Base-by-base conservation (phyloP, 768 basidiomycete genomes). In the Cystobasidium tubakii region DNA sequence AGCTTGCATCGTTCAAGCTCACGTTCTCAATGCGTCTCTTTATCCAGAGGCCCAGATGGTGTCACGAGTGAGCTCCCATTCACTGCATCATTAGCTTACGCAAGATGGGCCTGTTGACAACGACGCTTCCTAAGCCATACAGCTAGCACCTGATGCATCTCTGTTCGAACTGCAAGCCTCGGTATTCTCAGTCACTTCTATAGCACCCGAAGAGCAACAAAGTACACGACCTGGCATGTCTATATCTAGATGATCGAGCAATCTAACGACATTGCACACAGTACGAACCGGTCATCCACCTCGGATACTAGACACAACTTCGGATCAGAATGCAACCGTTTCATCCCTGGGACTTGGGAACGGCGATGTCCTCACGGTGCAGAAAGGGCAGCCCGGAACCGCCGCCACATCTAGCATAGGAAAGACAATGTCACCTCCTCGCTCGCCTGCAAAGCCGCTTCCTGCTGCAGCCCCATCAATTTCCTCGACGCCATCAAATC, bases 101-200 rank as follows among this genome's bases (percentile, higher is more conserved):
- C 57, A 50, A n/a, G 46, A 50, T 50, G 21, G 46, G n/a, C 21
- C 4, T 15, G 7, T 33, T 23, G 34, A 33, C 43, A n/a, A 29
- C 10, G 4, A 31, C 31, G 21, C 34, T 46, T 17, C 21, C 3
- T 6, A 21, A 71, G 69, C 69, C 19, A 62, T 71, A 7, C 69
- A 71, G 42, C 36, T 71, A 1, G 69, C 69, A 34, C 34, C 50
- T 2, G 55, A 53, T 6, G 69, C 69, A 12, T 27, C 69, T 2
- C 69, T 71, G 21, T 44, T 71, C 17, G 69, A 71, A 36, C 55
- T 71, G n/a, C 69, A 55, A 55, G 69, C 69, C 21, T 36, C 69
- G 6, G n/a, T 71, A n/a, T 39, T 62, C 69, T 55, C 69, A 27
- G n/a, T 55, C 55, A 71, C 69, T 15, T 12, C 33, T 4, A 71